These are phyloP conservation scores for Flaveria ramosissima DNA, from an alignment of 129 eudicot genomes.

Conservation along the genomic window DNA sequence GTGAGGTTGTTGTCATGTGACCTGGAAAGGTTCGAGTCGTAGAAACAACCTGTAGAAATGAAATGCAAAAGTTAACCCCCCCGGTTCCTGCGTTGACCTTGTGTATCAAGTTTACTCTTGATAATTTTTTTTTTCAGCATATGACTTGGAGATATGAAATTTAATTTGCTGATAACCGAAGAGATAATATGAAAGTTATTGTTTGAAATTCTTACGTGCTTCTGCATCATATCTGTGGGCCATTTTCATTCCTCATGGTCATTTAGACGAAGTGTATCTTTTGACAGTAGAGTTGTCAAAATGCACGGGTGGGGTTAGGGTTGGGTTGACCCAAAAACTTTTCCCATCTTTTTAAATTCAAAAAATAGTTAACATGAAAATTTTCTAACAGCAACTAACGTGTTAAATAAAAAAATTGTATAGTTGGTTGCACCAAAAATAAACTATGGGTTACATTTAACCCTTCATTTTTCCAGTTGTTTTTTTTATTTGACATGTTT, in stretches of 20 bases:
- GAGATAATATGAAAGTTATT: neutral
- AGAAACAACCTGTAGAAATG: too few relatives aligned
- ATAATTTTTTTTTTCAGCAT: neutral
- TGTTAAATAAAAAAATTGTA: neutral
- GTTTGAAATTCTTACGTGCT: neutral
- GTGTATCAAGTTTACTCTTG: neutral
- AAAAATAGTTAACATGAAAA: neutral
- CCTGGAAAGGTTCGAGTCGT: too few relatives aligned
- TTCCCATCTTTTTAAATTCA: too few relatives aligned
- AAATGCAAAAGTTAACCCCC: too few relatives aligned
- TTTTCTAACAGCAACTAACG: neutral
- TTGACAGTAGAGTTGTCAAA: too few relatives aligned
- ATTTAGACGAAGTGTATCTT: neutral
- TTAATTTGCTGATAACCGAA: neutral
- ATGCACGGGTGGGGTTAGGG: neutral
- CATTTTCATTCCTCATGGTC: neutral
- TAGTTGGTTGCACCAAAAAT: neutral
- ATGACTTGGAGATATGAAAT: neutral
- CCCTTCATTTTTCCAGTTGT: neutral
- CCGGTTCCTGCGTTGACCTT: too few relatives aligned
- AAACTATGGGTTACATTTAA: neutral
- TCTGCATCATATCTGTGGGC: neutral
- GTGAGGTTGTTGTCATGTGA: too few relatives aligned
- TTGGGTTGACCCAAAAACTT: neutral
- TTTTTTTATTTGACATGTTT: neutral